phyloP scores from a whole-genome alignment of 345 rosid genomes.

The Brassica rapa region DNA sequence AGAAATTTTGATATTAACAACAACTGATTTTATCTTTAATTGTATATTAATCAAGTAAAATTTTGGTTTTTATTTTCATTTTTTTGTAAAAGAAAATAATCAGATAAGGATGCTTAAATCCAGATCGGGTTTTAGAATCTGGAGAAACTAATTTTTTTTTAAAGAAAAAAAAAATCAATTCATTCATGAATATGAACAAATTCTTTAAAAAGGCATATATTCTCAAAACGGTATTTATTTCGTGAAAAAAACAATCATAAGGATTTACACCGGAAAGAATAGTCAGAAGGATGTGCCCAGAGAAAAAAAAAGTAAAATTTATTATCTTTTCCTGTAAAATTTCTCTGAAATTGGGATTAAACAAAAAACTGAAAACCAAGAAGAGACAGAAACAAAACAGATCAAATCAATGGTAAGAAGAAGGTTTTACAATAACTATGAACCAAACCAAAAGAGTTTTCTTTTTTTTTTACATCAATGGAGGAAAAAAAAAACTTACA shows the following conservation, averaged over 20 bases:
- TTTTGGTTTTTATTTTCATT: not conserved
- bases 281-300: slow-evolving; percentile 7
- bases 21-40: not conserved
- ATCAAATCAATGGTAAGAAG: not conserved
- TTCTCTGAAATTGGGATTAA: not conserved
- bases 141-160: not conserved
- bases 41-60: not conserved
- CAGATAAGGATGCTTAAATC: slow-evolving; percentile 4
- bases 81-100: not conserved
- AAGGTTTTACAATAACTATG: not conserved
- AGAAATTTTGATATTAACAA: not conserved
- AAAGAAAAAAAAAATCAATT: not conserved
- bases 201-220: not conserved
- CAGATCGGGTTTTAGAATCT: slow-evolving; percentile 7
- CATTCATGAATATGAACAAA: not conserved
- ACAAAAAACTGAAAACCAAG: not conserved
- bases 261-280: slow-evolving; percentile 20
- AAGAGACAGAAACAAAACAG: slow-evolving; percentile 5
- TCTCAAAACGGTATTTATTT: not conserved
- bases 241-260: slow-evolving; percentile 17
- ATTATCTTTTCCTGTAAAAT: not conserved
- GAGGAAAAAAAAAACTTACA: not conserved
- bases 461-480: not conserved
- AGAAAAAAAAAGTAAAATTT: not conserved
- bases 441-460: not conserved